phyloP scores from a whole-genome alignment of 192 early-diverging fungal species.

The Dissophora ornata region DNA sequence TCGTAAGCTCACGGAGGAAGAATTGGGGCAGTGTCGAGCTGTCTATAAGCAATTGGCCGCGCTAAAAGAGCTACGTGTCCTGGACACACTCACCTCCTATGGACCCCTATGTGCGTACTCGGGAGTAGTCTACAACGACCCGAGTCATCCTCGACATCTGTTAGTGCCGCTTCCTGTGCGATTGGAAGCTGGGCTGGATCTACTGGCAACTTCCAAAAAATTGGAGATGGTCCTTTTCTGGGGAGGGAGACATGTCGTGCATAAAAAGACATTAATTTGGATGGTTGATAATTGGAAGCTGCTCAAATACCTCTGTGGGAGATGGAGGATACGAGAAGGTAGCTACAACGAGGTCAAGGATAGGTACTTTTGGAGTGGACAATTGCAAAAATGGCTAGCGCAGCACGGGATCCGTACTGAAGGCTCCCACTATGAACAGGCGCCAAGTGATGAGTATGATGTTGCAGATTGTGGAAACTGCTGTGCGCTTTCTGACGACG shows the following conservation, averaged over 20 bases:
- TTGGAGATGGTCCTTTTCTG: constrained; percentile 11
- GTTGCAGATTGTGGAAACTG: background rate
- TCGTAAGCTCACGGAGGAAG: background rate
- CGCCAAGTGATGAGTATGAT: background rate
- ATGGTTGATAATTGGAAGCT: constrained; percentile 10
- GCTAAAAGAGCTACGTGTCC: background rate
- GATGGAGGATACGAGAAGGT: too few species aligned
- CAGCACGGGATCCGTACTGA: background rate
- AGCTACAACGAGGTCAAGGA: background rate
- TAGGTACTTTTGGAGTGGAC: background rate
- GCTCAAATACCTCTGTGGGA: background rate
- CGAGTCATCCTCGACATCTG: background rate
- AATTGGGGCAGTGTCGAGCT: background rate
- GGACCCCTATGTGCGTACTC: background rate
- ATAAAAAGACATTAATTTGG: constrained; percentile 7
- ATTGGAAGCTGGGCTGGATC: constrained; percentile 4
- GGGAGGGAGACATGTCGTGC: background rate
- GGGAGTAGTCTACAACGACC: background rate
- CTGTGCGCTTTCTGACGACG: background rate
- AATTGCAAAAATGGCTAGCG: background rate
- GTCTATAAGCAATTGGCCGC: constrained; percentile 8
- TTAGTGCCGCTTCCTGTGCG: constrained; percentile 2
- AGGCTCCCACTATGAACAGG: background rate
- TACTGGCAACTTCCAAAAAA: background rate
- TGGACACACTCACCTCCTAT: background rate